Percentiles rank a stretch among this genome's conserved stretches.
These are phyloP conservation scores for Colletotrichum simmondsii DNA, from an alignment of 2,329 filamentous ascomycete genomes.

Conservation along the genomic window DNA sequence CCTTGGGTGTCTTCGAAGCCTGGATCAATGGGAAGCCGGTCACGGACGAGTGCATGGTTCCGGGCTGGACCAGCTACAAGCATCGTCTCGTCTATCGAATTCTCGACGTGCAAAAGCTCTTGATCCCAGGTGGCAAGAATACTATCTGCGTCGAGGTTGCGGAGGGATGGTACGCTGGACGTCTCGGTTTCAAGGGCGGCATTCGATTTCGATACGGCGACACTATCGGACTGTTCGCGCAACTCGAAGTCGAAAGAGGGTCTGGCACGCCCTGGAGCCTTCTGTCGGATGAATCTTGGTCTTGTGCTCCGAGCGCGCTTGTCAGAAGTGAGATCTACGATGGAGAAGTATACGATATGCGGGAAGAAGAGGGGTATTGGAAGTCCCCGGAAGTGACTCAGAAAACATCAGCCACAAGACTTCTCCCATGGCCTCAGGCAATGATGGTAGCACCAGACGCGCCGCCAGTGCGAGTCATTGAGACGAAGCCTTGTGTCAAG, in stretches of 20 bases:
- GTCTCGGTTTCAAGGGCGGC: not conserved
- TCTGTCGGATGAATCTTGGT: not conserved
- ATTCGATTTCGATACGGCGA: not conserved
- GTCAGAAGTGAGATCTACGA: not conserved
- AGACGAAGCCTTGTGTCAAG: not conserved
- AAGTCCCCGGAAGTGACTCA: not conserved
- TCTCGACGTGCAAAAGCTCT: not conserved
- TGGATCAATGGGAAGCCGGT: constrained; percentile 48
- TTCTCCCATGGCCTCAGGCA: not conserved
- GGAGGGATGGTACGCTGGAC: not conserved
- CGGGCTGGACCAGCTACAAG: not conserved
- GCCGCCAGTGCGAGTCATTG: not conserved
- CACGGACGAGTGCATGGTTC: constrained; percentile 1
- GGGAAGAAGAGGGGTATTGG: not conserved
- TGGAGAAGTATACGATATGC: not conserved
- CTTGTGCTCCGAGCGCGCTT: not conserved
- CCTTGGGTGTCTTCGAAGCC: constrained; percentile 49
- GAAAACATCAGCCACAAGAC: not conserved
- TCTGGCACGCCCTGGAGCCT: not conserved
- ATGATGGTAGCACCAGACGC: not conserved
- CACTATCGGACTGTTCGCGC: not conserved
- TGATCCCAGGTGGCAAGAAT: not conserved
- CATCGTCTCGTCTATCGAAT: not conserved
- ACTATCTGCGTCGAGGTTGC: not conserved
- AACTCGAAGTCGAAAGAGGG: not conserved